Conservation (phyloP, 805 yeast species). For the Pichia sporocuriosa region DNA sequence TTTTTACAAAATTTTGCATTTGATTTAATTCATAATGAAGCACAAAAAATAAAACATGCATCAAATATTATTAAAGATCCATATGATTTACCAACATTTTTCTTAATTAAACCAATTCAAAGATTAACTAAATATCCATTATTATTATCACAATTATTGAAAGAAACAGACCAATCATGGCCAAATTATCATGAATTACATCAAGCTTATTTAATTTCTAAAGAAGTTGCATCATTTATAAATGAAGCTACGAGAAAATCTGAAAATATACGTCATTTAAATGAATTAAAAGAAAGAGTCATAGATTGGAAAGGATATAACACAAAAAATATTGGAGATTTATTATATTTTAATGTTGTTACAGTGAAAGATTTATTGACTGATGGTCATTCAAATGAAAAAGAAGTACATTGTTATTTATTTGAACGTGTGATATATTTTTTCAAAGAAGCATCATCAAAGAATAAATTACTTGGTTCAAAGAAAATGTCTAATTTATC, state of each 20-base stretch:
- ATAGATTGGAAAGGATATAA: conserved; percentile 91
- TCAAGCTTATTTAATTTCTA: conserved; percentile 65
- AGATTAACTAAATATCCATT: conserved; percentile 93
- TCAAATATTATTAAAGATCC: conserved; percentile 68
- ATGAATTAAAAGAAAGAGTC: conserved; percentile 66
- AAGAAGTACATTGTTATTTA: conserved; percentile 82
- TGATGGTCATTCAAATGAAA: conserved; percentile 56
- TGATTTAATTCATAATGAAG: conserved; percentile 65
- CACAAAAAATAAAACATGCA: conserved; percentile 46
- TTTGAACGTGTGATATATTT: conserved; percentile 63
- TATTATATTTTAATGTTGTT: conserved; percentile 67
- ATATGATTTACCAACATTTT: conserved; percentile 83
- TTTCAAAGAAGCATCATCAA: conserved; percentile 53
- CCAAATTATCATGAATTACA: conserved; percentile 60
- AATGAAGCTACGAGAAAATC: conserved; percentile 92
- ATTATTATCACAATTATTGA: conserved; percentile 66
- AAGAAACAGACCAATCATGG: conserved; percentile 47
- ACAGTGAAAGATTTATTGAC: conserved; percentile 52
- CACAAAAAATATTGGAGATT: conserved; percentile 73
- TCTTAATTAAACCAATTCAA: conserved; percentile 90
- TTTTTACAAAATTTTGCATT: conserved; percentile 83
- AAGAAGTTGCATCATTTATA: conserved; percentile 77
- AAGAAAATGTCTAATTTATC: conserved; percentile 45
- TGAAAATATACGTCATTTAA: conserved; percentile 70
- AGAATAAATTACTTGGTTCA: conserved; percentile 41